A percentile compares a stretch with the other conserved stretches of the same genome.
These are phyloP conservation scores for Syzygium malaccense DNA, from an alignment of 441 rosid genomes.

Conservation along the genomic window DNA sequence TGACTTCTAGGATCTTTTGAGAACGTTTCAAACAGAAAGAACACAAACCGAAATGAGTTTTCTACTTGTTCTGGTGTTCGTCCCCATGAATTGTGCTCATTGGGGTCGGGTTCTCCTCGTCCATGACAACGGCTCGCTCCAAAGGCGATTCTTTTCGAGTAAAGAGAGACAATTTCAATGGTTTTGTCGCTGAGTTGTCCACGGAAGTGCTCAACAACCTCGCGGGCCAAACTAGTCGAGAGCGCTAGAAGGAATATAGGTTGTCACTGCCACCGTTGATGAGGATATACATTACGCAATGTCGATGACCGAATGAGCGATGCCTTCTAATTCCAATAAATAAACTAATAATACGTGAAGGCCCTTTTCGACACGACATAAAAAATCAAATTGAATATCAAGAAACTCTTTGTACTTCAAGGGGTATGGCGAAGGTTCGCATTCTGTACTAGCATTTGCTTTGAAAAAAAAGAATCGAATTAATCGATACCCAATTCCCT, in stretches of 20 bases:
- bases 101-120: slow-evolving; percentile 42
- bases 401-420: not conserved
- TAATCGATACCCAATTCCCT: not conserved
- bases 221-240: slow-evolving; percentile 28
- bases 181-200: slow-evolving; percentile 41
- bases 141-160: not conserved
- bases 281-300: not conserved
- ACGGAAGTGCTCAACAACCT: slow-evolving; percentile 31
- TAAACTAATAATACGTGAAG: not conserved
- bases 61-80: slow-evolving; percentile 8
- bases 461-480: not conserved
- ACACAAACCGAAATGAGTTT: slow-evolving; percentile 6
- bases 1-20: not conserved
- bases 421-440: not conserved
- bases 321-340: not conserved
- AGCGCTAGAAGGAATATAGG: slow-evolving; percentile 33
- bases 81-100: slow-evolving; percentile 16
- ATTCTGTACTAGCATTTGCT: not conserved
- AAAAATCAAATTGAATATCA: not conserved
- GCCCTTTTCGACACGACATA: not conserved
- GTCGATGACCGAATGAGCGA: not conserved
- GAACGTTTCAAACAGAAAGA: not conserved
- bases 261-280: not conserved
- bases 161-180: not conserved
- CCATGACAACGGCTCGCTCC: not conserved